Percentiles rank a stretch among this genome's conserved stretches.
phyloP scores from a whole-genome alignment of 1,284 basidiomycete genomes.

The Rhodotorula mucilaginosa region DNA sequence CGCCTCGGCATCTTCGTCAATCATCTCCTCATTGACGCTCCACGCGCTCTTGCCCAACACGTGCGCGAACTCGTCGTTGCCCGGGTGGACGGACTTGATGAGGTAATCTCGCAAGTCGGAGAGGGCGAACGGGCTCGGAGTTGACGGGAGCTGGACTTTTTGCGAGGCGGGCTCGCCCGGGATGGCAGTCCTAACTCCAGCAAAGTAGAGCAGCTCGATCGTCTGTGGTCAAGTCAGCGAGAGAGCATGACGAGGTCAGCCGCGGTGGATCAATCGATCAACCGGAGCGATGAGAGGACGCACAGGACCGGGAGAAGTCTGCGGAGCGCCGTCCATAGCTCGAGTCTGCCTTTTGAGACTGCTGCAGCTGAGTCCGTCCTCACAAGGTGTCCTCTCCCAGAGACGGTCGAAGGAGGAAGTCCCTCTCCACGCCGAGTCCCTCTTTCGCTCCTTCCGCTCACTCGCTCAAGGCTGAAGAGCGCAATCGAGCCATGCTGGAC shows the following conservation, averaged over 20 bases:
- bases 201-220: conserved; percentile 65
- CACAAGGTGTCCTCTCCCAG: too few species aligned
- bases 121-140: conserved; percentile 54
- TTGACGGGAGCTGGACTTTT: conserved; percentile 52
- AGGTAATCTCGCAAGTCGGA: conserved; percentile 58
- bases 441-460: too few species aligned
- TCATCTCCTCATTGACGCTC: conserved; percentile 76
- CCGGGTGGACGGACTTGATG: conserved; percentile 56
- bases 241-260: background rate
- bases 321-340: too few species aligned
- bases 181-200: conserved; percentile 68
- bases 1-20: conserved; percentile 54
- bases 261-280: background rate
- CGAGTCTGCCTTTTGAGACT: too few species aligned
- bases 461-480: background rate
- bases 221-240: background rate
- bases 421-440: too few species aligned
- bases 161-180: conserved; percentile 56
- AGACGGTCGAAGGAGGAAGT: too few species aligned
- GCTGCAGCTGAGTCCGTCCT: too few species aligned
- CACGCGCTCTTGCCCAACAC: conserved; percentile 64
- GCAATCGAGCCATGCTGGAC: background rate
- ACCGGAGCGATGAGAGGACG: background rate
- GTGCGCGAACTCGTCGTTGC: conserved; percentile 53
- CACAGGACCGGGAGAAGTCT: background rate